A percentile compares a stretch with the other conserved stretches of the same genome.
These are phyloP conservation scores for Colletotrichum shisoi DNA, from an alignment of 2,329 filamentous ascomycete species.

Conservation along the genomic window DNA sequence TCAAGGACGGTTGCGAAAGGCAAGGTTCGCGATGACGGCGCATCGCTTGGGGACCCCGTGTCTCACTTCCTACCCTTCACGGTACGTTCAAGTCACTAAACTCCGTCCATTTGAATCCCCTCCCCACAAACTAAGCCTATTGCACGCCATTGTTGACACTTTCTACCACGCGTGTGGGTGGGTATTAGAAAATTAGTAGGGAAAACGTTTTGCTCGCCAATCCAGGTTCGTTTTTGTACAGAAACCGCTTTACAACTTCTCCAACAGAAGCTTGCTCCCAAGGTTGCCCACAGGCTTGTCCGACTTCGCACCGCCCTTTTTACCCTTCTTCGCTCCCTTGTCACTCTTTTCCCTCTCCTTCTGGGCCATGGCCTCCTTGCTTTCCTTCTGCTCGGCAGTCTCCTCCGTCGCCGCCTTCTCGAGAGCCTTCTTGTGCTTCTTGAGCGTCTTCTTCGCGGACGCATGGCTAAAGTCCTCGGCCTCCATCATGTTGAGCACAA, in stretches of 20 bases:
- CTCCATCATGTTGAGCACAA: constrained; percentile 83
- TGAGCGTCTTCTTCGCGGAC: constrained; percentile 71
- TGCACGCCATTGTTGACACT: constrained; percentile 28
- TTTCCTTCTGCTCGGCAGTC: constrained; percentile 62
- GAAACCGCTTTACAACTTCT: constrained; percentile 56
- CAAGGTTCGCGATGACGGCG: background rate
- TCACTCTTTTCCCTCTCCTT: constrained; percentile 50
- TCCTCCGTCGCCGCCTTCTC: constrained; percentile 71
- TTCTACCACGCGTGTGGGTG: constrained; percentile 32
- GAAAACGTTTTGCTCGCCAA: constrained; percentile 33
- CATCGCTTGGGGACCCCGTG: background rate
- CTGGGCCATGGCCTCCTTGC: constrained; percentile 59
- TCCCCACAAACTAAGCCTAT: constrained; percentile 25
- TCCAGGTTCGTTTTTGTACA: constrained; percentile 24
- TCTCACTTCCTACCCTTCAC: background rate
- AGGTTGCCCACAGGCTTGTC: constrained; percentile 64
- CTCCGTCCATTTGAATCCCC: constrained; percentile 27
- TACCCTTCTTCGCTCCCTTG: constrained; percentile 54
- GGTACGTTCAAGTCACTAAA: constrained; percentile 12
- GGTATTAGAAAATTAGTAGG: constrained; percentile 32
- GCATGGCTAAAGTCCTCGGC: constrained; percentile 72
- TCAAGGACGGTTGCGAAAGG: constrained; percentile 15
- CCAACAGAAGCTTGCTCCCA: constrained; percentile 68
- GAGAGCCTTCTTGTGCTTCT: constrained; percentile 75
- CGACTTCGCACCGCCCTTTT: constrained; percentile 54